Percentiles rank a stretch among this genome's conserved stretches.
These are phyloP conservation scores for Acephala macrosclerotiorum DNA, from an alignment of 2,329 filamentous ascomycete species.

Conservation along the genomic window DNA sequence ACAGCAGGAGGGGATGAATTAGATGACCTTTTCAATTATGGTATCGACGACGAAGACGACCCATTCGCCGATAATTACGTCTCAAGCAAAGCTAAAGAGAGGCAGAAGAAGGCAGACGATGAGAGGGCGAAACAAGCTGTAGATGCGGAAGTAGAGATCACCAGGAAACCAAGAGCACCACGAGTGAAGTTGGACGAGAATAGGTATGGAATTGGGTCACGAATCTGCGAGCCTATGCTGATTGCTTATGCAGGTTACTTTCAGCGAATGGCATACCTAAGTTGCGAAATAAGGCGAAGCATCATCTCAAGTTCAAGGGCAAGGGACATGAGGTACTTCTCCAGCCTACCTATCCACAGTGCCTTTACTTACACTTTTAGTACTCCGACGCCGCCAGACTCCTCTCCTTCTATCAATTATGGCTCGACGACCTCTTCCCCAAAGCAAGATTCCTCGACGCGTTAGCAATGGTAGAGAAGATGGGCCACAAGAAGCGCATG, in stretches of 20 bases:
- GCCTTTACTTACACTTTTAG: conserved; percentile 48
- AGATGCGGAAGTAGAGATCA: conserved; percentile 85
- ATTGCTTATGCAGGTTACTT: conserved; percentile 68
- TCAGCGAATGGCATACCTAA: conserved; percentile 85
- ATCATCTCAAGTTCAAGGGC: conserved; percentile 81
- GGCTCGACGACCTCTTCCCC: conserved; percentile 96
- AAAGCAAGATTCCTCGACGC: conserved; percentile 94
- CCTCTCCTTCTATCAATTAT: conserved; percentile 91
- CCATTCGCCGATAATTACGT: conserved; percentile 40
- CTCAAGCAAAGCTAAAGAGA: conserved; percentile 31
- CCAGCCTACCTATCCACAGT: background rate
- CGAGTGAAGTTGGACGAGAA: conserved; percentile 87
- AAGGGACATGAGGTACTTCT: conserved; percentile 84
- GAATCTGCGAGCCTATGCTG: conserved; percentile 23
- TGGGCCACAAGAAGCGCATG: conserved; percentile 84
- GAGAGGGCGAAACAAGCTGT: conserved; percentile 70
- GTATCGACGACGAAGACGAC: conserved; percentile 60
- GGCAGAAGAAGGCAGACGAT: conserved; percentile 50
- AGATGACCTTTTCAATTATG: conserved; percentile 77
- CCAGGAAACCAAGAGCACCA: conserved; percentile 74
- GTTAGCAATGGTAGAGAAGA: conserved; percentile 88
- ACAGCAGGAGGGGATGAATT: conserved; percentile 54
- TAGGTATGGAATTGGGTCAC: conserved; percentile 54
- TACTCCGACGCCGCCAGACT: conserved; percentile 85
- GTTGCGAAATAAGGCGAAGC: conserved; percentile 73